Percentiles rank a stretch among this genome's conserved stretches.
phyloP scores from a whole-genome alignment of 2,329 filamentous ascomycete genomes.

The Nemania sp. region DNA sequence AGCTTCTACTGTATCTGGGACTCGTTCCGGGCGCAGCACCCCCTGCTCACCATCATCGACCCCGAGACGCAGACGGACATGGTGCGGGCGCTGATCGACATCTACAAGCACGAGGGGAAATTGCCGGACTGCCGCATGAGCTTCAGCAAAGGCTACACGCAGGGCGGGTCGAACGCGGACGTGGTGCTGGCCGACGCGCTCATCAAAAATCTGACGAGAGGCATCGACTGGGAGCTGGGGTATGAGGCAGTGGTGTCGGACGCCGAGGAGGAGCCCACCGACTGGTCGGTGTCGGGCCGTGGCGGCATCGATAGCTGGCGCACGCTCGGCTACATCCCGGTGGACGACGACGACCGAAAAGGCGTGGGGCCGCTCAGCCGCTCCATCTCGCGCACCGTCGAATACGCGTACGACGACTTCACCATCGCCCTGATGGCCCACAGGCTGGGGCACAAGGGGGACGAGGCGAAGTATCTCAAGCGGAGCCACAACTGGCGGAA shows the following conservation, averaged over 20 bases:
- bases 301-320: conserved; percentile 76
- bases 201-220: conserved; percentile 66
- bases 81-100: conserved; percentile 73
- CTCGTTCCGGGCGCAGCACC: conserved; percentile 72
- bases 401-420: conserved; percentile 83
- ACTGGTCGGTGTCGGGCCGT: conserved; percentile 72
- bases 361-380: conserved; percentile 70
- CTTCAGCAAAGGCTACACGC: conserved; percentile 74
- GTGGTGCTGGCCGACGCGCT: conserved; percentile 72
- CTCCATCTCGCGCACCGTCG: conserved; percentile 73
- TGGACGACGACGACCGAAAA: conserved; percentile 65
- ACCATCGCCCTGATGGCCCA: conserved; percentile 67
- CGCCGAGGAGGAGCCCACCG: conserved; percentile 67
- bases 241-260: conserved; percentile 76
- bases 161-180: conserved; percentile 78
- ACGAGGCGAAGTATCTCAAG: conserved; percentile 63
- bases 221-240: conserved; percentile 70
- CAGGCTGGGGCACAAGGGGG: conserved; percentile 56
- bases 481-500: conserved; percentile 73
- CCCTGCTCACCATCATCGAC: conserved; percentile 72
- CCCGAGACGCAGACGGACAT: conserved; percentile 69
- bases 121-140: conserved; percentile 80
- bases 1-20: conserved; percentile 75
- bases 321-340: conserved; percentile 70
- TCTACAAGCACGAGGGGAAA: conserved; percentile 65